Base-by-base conservation (phyloP, 2,329 filamentous ascomycete genomes). In the Alternaria gaisen region DNA sequence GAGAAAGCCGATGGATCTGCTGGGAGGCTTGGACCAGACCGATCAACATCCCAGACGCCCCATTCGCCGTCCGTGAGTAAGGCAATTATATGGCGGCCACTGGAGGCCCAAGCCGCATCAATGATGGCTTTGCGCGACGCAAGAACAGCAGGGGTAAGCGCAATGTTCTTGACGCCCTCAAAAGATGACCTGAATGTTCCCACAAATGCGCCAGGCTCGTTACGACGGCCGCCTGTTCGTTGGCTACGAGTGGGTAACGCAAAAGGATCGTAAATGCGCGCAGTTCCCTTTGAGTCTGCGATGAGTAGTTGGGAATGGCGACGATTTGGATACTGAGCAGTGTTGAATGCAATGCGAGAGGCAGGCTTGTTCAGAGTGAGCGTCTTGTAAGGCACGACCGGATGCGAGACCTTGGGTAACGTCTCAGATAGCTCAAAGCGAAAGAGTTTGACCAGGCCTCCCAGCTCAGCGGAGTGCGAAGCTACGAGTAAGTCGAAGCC, bases 201-300 rank as follows among this genome's bases (percentile, higher is more conserved):
- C 7, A 79, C 60, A 57, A 75, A 80, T 24, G 70, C 68, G 11
- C 74, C 74, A 50, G 57, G 22, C 16, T 77, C 70, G 7, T 57
- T 47, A 7, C 61, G 61, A 34, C 48, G 38, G 16, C 65, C 61
- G 36, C 58, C 65, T 53, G 63, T 38, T 28, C 60, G 68, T 36
- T 69, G 72, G 42, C 69, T 75, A 46, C 62, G 69, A 32, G 48
- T 64, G 2, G 67, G 55, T 16, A 68, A 71, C 16, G 83, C 78
- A 32, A 87, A 82, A 26, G 83, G 84, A 54, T 87, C 84, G 68
- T 86, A 87, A 14, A 89, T 79, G 54, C 87, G 86, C 28, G 87
- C 84, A 42, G 80, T 81, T 6, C 87, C 86, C n/a, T 79, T 81
- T 2, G 80, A 72, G 57, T 88, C 86, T 2, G 83, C 80, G 7